Evolutionary conservation across 2,329 filamentous ascomycete species (phyloP).

Genomic region (Diplodia scrobiculata): DNA sequence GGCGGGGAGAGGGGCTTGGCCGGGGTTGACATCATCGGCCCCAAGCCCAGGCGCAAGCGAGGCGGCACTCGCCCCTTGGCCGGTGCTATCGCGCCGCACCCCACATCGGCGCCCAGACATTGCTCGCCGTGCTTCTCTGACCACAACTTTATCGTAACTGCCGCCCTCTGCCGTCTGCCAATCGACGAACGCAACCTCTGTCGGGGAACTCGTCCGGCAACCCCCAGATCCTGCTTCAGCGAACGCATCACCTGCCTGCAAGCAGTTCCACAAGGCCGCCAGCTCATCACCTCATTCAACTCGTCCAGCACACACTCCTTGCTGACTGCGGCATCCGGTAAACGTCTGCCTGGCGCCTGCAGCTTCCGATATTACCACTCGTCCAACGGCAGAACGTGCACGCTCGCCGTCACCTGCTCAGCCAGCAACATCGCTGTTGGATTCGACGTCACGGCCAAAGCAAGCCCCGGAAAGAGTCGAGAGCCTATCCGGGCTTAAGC

Average conservation of each 20-base stretch:
- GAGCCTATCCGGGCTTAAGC: not conserved
- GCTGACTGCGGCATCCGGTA: not conserved
- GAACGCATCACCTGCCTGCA: slow-evolving; percentile 4
- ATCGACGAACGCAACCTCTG: slow-evolving; percentile 1
- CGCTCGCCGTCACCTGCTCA: not conserved
- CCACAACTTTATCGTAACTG: slow-evolving; percentile 26
- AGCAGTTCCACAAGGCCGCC: slow-evolving; percentile 18
- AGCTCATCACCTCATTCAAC: slow-evolving; percentile 1
- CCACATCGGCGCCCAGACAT: slow-evolving; percentile 18
- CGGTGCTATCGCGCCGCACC: slow-evolving; percentile 1
- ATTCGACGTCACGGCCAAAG: not conserved
- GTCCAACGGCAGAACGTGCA: not conserved
- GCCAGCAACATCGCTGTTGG: not conserved
- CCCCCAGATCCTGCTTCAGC: slow-evolving; percentile 1
- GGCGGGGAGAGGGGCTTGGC: slow-evolving; percentile 7
- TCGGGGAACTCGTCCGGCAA: slow-evolving; percentile 9
- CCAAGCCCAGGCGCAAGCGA: not conserved
- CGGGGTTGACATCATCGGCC: slow-evolving; percentile 20
- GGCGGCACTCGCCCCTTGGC: not conserved
- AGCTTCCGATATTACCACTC: not conserved
- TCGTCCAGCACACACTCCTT: slow-evolving; percentile 1
- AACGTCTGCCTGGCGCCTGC: not conserved
- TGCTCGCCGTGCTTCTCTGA: slow-evolving; percentile 18
- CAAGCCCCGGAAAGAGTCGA: not conserved
- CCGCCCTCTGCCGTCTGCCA: slow-evolving; percentile 6